These are phyloP conservation scores for Colletotrichum horii DNA, from an alignment of 2,329 filamentous ascomycete genomes.

Conservation along the genomic window DNA sequence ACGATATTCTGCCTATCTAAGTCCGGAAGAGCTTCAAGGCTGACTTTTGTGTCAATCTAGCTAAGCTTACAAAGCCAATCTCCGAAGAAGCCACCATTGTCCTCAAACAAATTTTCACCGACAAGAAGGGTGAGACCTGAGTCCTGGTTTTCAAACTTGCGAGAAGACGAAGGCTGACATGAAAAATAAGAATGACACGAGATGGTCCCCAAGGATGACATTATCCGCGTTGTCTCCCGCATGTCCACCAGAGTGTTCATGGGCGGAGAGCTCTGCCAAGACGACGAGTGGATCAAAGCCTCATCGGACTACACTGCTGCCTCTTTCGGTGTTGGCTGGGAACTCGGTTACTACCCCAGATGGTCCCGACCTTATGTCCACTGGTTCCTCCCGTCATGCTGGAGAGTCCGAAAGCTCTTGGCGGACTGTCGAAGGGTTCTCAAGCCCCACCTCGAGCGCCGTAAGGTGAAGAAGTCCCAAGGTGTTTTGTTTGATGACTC, in stretches of 20 bases:
- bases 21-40: neutral
- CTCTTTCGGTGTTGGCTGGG: neutral
- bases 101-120: neutral
- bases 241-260: constrained; percentile 25
- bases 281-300: constrained; percentile 23
- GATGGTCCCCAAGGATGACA: neutral
- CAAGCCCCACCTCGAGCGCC: constrained; percentile 20
- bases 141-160: rapidly evolving
- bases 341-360: constrained; percentile 19
- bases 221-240: constrained; percentile 16
- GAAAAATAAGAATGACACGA: constrained; percentile 16
- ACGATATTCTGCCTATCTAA: neutral
- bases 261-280: constrained; percentile 10
- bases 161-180: neutral
- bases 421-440: neutral
- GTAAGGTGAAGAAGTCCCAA: constrained; percentile 2
- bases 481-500: constrained; percentile 17
- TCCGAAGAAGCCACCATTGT: neutral
- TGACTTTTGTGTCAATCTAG: neutral
- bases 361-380: constrained; percentile 19
- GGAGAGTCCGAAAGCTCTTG: constrained; percentile 4
- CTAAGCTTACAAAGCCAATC: constrained; percentile 7
- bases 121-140: neutral
- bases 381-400: constrained; percentile 24
- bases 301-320: constrained; percentile 3